Base-by-base conservation (phyloP, 352 stramenopile genomes). In the Globisporangium iwayamae region DNA sequence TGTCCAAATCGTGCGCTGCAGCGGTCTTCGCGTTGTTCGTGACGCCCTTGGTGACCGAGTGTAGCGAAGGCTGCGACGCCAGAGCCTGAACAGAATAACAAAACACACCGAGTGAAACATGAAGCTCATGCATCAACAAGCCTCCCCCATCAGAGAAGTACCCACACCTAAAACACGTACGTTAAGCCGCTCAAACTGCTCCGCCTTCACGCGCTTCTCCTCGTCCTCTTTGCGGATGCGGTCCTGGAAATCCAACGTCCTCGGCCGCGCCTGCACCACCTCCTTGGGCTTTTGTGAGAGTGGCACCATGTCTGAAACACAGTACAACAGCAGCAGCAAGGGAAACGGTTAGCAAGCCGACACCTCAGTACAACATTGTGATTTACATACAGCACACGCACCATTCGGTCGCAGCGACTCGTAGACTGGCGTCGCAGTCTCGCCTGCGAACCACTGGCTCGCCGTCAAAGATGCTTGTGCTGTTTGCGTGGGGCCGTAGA, bases 221-320 rank as follows among this genome's bases (percentile, higher is more conserved):
- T 85, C 73, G 45, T 90, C 80, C 50, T 93, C 83, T 52, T 83
- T 66, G 11, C 76, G 75, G 46, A 78, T 76, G 45, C 71, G 69
- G 13, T 70, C 79, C 58, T 90, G 82, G 65, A 91, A 94, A 57
- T 87, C 73, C 53, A 90, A 69, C 39, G 80, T 89, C 72, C 86
- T 93, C 10, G 77, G 79, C 25, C 75, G 75, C 57, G 56, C 59
- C 28, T 72, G 62, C 22, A 61, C 48, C 16, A 47, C 52, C 20
- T 89, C 78, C 20, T 61, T 68, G 7, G 73, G 78, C 30, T 83
- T 87, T 28, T 93, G 67, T 5, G 83, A 91, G 2, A 94, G 71
- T 43, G 72, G 69, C 25, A 72, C 64, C 83, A 94, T 93, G 39
- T 67, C 82, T 78, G 53, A 20, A 20, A 14, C 52, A 54, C 18